Conservation (phyloP, 2,329 filamentous ascomycete species). For the Periconia sp. region DNA sequence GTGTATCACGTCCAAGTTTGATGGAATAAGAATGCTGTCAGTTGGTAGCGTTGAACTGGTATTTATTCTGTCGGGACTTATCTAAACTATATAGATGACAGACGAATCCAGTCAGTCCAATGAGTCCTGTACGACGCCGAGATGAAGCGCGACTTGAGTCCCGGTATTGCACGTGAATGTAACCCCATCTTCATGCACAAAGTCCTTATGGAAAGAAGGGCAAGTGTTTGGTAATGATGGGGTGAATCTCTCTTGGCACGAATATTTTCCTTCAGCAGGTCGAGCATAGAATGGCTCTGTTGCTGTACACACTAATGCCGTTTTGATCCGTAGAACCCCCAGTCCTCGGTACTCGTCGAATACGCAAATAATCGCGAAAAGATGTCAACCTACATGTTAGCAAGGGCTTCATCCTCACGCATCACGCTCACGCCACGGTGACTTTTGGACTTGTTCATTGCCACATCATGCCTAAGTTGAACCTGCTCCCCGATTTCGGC, state of each 20-base stretch:
- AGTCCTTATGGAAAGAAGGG: conserved; percentile 54
- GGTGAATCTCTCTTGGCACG: conserved; percentile 64
- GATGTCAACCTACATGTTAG: not conserved
- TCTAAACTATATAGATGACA: not conserved
- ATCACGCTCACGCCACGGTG: conserved; percentile 20
- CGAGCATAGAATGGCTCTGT: conserved; percentile 60
- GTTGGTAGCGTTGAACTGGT: not conserved
- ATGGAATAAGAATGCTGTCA: not conserved
- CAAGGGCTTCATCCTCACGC: not conserved
- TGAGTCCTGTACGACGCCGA: not conserved
- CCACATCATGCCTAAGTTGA: conserved; percentile 41
- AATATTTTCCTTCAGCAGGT: conserved; percentile 66
- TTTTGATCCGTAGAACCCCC: conserved; percentile 22
- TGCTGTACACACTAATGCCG: conserved; percentile 76
- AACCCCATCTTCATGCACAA: conserved; percentile 66
- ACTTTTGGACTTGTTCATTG: conserved; percentile 43
- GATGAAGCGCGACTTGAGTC: no score
- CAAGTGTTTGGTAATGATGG: conserved; percentile 68
- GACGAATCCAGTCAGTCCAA: not conserved
- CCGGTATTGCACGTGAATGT: conserved; percentile 43
- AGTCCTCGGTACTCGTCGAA: conserved; percentile 12
- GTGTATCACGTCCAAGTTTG: conserved; percentile 17
- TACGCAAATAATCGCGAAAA: conserved; percentile 1
- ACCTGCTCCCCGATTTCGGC: conserved; percentile 35
- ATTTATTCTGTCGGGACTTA: not conserved